Evolutionary conservation across 306 rosid genomes (phyloP).

Genomic region (Lupinus albus): DNA sequence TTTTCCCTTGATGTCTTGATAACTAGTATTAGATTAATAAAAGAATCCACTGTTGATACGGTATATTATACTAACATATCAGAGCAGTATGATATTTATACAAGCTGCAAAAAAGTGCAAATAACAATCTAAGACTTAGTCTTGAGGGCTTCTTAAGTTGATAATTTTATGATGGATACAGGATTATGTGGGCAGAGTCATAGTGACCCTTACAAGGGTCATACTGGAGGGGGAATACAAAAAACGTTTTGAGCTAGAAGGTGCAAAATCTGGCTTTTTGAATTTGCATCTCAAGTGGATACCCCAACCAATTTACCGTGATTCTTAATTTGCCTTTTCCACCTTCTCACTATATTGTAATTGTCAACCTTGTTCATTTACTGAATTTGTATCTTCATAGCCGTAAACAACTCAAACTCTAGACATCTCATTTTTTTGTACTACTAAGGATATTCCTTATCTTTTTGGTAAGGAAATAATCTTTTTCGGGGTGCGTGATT

Average conservation of each 20-base stretch:
- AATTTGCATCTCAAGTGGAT: conserved; percentile 88
- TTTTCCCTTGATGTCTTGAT: conserved; percentile 1
- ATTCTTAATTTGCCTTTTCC: conserved; percentile 49
- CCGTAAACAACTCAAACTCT: too few species aligned
- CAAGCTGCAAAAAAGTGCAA: background rate
- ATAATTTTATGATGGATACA: conserved; percentile 36
- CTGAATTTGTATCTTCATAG: conserved; percentile 33
- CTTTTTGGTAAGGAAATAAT: too few species aligned
- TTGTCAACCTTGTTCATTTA: conserved; percentile 9
- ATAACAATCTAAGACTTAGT: background rate
- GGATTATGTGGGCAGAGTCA: conserved; percentile 95
- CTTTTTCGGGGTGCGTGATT: too few species aligned
- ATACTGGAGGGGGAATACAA: conserved; percentile 86
- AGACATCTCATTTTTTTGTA: too few species aligned
- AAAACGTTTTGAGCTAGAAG: conserved; percentile 72
- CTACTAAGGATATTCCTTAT: too few species aligned
- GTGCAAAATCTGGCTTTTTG: conserved; percentile 80
- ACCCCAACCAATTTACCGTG: conserved; percentile 89
- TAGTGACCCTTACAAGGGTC: conserved; percentile 85
- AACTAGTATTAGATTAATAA: background rate
- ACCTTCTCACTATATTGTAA: background rate
- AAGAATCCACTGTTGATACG: background rate
- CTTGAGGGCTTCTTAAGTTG: background rate
- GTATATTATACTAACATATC: background rate
- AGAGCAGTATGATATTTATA: background rate